These are phyloP conservation scores for Dictyostelium capitatum DNA, from an alignment of 78 protist species.

Conservation along the genomic window DNA sequence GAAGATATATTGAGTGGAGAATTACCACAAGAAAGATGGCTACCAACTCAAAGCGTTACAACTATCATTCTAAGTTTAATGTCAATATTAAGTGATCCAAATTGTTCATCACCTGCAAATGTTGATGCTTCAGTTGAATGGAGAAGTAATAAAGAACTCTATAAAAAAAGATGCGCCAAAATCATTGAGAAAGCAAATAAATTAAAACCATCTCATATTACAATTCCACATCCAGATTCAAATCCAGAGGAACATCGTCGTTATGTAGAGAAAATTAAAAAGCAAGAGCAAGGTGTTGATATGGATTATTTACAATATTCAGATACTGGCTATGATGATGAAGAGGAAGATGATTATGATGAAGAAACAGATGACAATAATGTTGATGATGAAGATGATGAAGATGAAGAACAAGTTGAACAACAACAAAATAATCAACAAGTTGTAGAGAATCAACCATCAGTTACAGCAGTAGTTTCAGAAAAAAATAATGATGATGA, in stretches of 20 bases:
- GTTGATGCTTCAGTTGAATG: conserved; percentile 89
- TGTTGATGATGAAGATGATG: conserved; percentile 49
- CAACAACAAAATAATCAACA: background rate
- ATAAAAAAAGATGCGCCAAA: conserved; percentile 48
- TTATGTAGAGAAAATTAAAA: conserved; percentile 72
- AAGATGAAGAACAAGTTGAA: conserved; percentile 43
- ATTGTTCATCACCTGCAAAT: conserved; percentile 93
- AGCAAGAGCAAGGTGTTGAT: conserved; percentile 30
- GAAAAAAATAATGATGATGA: background rate
- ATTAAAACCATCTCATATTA: conserved; percentile 59
- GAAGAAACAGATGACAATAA: background rate
- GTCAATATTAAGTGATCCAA: conserved; percentile 91
- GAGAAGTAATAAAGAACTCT: conserved; percentile 36
- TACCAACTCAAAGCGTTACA: conserved; percentile 88
- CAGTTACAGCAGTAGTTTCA: background rate
- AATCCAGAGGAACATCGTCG: conserved; percentile 79
- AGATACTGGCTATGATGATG: conserved; percentile 41
- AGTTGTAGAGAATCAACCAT: background rate
- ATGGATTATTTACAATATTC: conserved; percentile 37
- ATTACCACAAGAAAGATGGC: conserved; percentile 90
- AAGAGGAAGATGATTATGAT: conserved; percentile 44
- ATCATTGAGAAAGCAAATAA: conserved; percentile 59
- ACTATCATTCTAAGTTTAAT: conserved; percentile 89
- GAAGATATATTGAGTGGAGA: conserved; percentile 71
- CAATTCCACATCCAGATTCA: conserved; percentile 84